Evolutionary conservation across 768 basidiomycete genomes (phyloP), one percentile per base, ranked within the genome.

Genomic region (Rhodotorula sphaerocarpa): DNA sequence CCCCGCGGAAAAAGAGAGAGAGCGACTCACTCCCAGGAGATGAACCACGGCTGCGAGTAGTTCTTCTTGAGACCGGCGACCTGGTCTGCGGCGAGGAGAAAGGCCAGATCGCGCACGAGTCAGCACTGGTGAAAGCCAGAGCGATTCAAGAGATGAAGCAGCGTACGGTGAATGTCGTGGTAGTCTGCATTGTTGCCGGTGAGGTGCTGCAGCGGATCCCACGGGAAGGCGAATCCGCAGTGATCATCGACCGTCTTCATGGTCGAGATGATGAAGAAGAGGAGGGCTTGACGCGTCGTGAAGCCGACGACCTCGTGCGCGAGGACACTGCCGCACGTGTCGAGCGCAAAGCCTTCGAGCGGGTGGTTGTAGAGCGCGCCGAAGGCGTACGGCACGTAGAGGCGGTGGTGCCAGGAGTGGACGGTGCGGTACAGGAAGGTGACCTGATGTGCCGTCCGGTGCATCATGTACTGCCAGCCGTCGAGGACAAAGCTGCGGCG

Each of bases 351-450:
- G 2, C 92, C 95, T 74, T 99, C 95, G 41, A 97, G 70, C 0
- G 92, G 92, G 74, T 97, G 93, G 75, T 97, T 99, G 80, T 99
- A 99, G 7, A 97, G 79, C 25, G 95, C 87, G 23, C 95, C 95
- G 71, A 87, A 99, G 0, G 95, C 90, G 73, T 95, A 97, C 1
- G 95, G 92, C 11, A 93, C 90, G 74, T 97, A 93, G 12, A 99
- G 83, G 14, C 90, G 82, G 75, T 99, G 95, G 75, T 99, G 95
- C 76, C 86, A 85, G 0, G 89, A 90, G 75, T 99, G 95, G 67
- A 96, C 80, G 56, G 88, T 83, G 68, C 84, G 87, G 78, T 93
- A 99, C 36, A 97, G 80, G 76, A 82, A 96, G 69, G 84, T 87
- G 79, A 88, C 89, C 70, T 82, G 77, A 77, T 97, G 95, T 33